phyloP scores from a whole-genome alignment of 108 stramenopile genomes.

The Aurantiochytrium sp. region DNA sequence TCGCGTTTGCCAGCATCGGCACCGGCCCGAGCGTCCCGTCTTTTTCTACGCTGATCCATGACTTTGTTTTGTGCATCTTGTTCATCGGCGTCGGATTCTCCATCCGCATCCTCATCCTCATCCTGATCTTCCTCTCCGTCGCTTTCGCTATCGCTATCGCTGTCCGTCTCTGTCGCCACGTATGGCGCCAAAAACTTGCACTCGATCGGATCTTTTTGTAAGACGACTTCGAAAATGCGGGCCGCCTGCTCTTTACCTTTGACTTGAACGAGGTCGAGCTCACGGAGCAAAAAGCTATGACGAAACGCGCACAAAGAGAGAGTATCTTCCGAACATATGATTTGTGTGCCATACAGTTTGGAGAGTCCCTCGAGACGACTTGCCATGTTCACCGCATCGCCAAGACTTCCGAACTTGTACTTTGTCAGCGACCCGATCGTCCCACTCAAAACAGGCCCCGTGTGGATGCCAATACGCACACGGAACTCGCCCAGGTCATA shows the following conservation, averaged over 20 bases:
- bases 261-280: neutral
- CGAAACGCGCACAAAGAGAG: neutral
- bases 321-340: neutral
- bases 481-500: conserved; percentile 1
- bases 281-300: neutral
- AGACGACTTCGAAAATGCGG: neutral
- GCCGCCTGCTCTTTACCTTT: neutral
- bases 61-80: too few species aligned
- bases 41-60: too few species aligned
- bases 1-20: too few species aligned
- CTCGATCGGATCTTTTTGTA: neutral
- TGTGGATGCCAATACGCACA: neutral
- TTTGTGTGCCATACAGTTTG: neutral
- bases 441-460: neutral
- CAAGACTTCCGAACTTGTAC: neutral
- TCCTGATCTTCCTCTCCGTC: neutral
- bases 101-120: neutral
- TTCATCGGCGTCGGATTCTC: too few species aligned
- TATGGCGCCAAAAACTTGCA: neutral
- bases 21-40: too few species aligned
- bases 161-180: neutral
- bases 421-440: neutral
- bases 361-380: neutral
- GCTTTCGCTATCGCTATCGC: neutral
- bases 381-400: neutral